phyloP scores from a whole-genome alignment of 2,329 filamentous ascomycete species.

The Bipolaris bicolor region DNA sequence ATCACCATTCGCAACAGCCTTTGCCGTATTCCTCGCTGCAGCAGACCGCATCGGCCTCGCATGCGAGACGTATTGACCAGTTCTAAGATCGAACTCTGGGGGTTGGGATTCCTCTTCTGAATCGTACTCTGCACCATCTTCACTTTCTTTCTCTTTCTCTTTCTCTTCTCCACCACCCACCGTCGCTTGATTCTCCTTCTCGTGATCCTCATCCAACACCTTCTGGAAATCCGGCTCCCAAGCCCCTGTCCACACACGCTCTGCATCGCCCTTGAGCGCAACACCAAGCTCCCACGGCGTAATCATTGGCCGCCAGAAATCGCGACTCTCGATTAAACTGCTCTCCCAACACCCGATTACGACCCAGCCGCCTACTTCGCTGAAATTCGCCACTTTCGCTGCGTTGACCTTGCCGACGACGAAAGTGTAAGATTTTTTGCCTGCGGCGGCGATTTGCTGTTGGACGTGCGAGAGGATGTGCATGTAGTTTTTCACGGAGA shows the following conservation, averaged over 20 bases:
- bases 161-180: conserved; percentile 32
- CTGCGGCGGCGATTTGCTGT: conserved; percentile 73
- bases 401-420: conserved; percentile 97
- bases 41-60: conserved; percentile 69
- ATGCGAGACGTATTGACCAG: conserved; percentile 79
- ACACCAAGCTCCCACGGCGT: conserved; percentile 93
- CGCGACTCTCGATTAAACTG: conserved; percentile 84
- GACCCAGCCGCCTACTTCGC: conserved; percentile 94
- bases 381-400: conserved; percentile 95
- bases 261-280: conserved; percentile 74
- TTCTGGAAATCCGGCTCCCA: conserved; percentile 89
- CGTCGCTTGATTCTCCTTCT: conserved; percentile 6
- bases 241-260: conserved; percentile 81
- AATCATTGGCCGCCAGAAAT: conserved; percentile 86
- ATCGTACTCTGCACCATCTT: conserved; percentile 11
- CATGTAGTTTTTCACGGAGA: conserved; percentile 90
- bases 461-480: conserved; percentile 77
- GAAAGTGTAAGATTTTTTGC: conserved; percentile 95
- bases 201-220: conserved; percentile 56
- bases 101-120: conserved; percentile 72
- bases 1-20: conserved; percentile 9
- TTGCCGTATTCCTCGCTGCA: neutral
- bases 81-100: conserved; percentile 91
- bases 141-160: conserved; percentile 31
- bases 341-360: conserved; percentile 99